Evolutionary conservation across 192 early-diverging fungal species (phyloP), one percentile per base, ranked within the genome.

Genomic region (Backusella tarrabulga): DNA sequence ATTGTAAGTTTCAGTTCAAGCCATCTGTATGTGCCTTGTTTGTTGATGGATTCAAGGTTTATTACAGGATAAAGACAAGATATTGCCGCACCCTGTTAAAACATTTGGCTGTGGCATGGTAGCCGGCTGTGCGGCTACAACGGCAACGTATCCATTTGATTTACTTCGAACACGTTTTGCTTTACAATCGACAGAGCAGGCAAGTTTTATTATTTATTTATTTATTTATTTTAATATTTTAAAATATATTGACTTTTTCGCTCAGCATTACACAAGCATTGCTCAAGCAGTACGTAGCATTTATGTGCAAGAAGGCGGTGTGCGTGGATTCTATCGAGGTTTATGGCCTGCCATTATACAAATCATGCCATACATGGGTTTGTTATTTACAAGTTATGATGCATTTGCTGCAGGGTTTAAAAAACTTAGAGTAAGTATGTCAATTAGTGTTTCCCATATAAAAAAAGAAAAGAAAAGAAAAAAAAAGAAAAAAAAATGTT

Each of bases 301-400:
- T 73, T 74, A 83, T 44, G 29, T 54, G 3, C 83, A 89, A 23
- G 96, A 99, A 56, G 97, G 97, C 0, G 46, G 46, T n/a, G 26
- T 94, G 3, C 71, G 73, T 6, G 97, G 96, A 29, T 97, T 97
- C 67, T 99, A 98, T 81, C 85, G 91, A 50, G 97, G 97, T 1
- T 80, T 97, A 56, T 82, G 90, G 73, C 93, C 97, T 6, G 88
- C 95, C 3, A 81, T 94, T 32, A 80, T 94, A 15, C 95, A 97
- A 83, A 96, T 99, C 35, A 92, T 96, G 81, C 98, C 98, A 17
- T 97, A 97, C 71, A 97, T 97, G 95, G 96, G 96, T 17, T 85
- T 97, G 14, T 89, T 96, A 79, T 99, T 99, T 88, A 88, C 90
- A 46, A 90, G 87, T 42, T 93, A 95, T 79, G 90, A 92, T 72